Base-by-base conservation (phyloP, 2,329 filamentous ascomycete genomes). In the Cladosporium colombiae region DNA sequence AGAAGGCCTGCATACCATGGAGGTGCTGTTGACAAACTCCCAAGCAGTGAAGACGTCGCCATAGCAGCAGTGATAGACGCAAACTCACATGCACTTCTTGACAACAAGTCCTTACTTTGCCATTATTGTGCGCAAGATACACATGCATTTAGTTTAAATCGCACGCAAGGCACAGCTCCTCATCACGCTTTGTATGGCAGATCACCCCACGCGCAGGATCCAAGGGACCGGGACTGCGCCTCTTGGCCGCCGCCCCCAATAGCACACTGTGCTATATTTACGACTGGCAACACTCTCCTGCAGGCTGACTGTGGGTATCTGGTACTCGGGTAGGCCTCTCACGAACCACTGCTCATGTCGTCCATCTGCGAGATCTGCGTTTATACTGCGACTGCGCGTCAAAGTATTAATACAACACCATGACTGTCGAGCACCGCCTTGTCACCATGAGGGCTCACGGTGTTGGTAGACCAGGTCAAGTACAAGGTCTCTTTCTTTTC, bases 231-330 rank as follows among this genome's bases (percentile, higher is more conserved):
- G n/a, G 31, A 25, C 55, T 57, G 55, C 55, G 55, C 55, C 55
- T 33, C 52, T 46, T 46, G 40, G 40, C 40, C 40, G n/a, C 40
- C 40, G 40, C 40, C 40, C 40, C 40, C 40, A 46, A 23, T 46
- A 46, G 40, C 10, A 46, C n/a, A 13, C 23, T 40, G 55, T 57
- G 55, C 55, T 57, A 57, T 37, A 37, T 29, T 53, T 53, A 53
- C 23, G 27, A 40, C 31, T 29, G 21, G 52, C 55, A 57, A 57
- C 55, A 40, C 49, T 57, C 29, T 57, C 31, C 23, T 57, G 55
- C 55, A 40, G 55, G 55, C 55, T 57, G 55, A 57, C 52, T 55
- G 52, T 16, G 52, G 31, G 25, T 31, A 25, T 57, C 55, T 56
- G 52, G 29, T 29, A 56, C 25, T 29, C 29, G 55, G 55, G 29